Conservation (phyloP, 2,329 filamentous ascomycete genomes). For the Fulvia fulva region DNA sequence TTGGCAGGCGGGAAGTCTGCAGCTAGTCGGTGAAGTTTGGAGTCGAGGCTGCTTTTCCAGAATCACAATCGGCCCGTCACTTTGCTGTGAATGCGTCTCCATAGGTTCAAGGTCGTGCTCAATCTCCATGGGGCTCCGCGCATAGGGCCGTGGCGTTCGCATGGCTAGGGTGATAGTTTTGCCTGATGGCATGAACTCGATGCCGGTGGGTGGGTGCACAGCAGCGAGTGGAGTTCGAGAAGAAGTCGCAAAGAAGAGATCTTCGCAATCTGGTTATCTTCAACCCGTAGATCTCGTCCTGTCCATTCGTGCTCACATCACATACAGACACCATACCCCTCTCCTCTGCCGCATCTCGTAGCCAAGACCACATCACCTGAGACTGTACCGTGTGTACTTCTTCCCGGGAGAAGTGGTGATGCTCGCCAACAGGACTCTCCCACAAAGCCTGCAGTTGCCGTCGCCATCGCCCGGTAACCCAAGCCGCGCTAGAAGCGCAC, state of each 20-base stretch:
- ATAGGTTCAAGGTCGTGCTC: neutral
- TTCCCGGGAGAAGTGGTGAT: neutral
- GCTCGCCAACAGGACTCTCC: neutral
- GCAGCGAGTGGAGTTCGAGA: neutral
- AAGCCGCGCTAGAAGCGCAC: neutral
- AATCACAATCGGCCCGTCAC: slow-evolving; percentile 17
- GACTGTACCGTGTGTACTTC: neutral
- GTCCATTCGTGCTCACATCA: neutral
- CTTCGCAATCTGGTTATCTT: neutral
- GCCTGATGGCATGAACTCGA: neutral
- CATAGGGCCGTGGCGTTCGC: neutral
- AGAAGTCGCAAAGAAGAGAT: neutral
- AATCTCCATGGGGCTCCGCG: slow-evolving; percentile 15
- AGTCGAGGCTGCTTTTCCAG: neutral
- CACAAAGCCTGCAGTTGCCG: neutral
- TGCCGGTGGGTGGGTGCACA: neutral
- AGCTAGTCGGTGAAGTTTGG: slow-evolving; percentile 1
- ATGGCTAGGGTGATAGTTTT: neutral
- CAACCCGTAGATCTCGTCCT: neutral
- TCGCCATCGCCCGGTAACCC: neutral
- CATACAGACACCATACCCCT: neutral
- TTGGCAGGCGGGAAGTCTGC: slow-evolving; percentile 7
- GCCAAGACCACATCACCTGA: neutral
- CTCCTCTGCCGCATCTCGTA: neutral
- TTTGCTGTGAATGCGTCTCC: neutral